Base-by-base conservation (phyloP, 2,329 filamentous ascomycete genomes). In the Helotiales sp. region DNA sequence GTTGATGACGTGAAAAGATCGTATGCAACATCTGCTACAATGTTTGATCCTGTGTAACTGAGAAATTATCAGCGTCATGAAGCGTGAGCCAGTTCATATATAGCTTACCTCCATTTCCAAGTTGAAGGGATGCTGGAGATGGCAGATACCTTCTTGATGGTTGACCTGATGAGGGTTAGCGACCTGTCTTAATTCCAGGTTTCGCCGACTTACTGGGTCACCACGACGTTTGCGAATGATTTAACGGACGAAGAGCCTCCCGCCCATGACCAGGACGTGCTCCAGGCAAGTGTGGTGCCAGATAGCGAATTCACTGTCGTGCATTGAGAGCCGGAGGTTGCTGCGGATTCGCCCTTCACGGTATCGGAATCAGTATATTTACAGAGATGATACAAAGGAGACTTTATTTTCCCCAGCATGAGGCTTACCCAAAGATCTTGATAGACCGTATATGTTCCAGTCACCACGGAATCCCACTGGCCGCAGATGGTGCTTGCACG, bases 1-100 rank as follows among this genome's bases (percentile, higher is more conserved):
- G 83, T 83, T 24, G 71, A 67, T 6, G 74, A 73, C n/a, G 83
- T 83, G 72, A 87, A 87, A 52, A 86, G 70, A 67, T 86, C 83
- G 66, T 85, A 87, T 9, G 83, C 76, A 17, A 87, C 84, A 67
- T 87, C 78, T 52, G 82, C 81, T 25, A 81, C 72, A 46, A 85
- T 70, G 55, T 74, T 66, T 52, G 70, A 74, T 58, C 77, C 79
- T 29, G 74, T 75, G 72, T 85, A 84, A 36, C 72, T 56, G 5
- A 46, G 13, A 12, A 7, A 48, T 25, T 24, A 12, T 5, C n/a
- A 19, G 8, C 30, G n/a, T 12, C n/a, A 7, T 8, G 17, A 38
- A 19, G 9, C 12, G 6, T 12, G 30, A 22, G 19, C 3, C 3
- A 15, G 24, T n/a, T 13, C 6, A 8, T 22, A 17, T 2, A 5